Base-by-base conservation (phyloP, 1,284 basidiomycete species). In the Erythrobasidium hasegawianum region DNA sequence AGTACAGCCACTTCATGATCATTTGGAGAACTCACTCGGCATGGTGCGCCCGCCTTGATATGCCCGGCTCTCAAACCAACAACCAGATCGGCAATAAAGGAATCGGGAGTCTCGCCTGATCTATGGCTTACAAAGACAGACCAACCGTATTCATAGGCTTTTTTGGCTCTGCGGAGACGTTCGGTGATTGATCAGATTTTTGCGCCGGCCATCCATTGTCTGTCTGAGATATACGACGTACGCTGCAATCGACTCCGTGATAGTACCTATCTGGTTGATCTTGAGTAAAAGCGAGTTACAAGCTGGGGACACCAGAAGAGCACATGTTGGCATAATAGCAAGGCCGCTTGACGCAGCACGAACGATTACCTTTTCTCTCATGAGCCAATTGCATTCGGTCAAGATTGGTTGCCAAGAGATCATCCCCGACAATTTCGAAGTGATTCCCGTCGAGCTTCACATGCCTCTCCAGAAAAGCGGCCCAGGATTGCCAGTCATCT, bases 401-500 rank as follows among this genome's bases (percentile, higher is more conserved):
- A 50, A 93, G 91, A 86, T 98, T 98, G 76, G 96, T 97, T 74
- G 98, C 95, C 9, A 93, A 96, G 81, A 98, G 81, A 79, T 98
- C 94, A 77, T 98, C 95, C 76, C 94, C 94, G 75, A 97, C 94
- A 75, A 96, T 89, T 81, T 79, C 91, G 77, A 91, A 87, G 22
- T 82, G 82, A 74, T 41, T n/a, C 40, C 40, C 40, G n/a, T 41
- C n/a, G 40, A 41, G 11, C n/a, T 41, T n/a, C 40, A 41, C 40
- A 41, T 84, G 83, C 70, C 84, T 79, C 75, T 81, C 80, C 74
- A 88, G 94, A 81, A 96, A 91, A 83, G 93, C 86, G 52, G 86
- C 82, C 96, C 96, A 98, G 52, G 92, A 90, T 79, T 93, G 91
- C 89, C 91, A 97, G 83, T 97, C 94, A 79, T 97, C 95, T 83